Evolutionary conservation across 208 protist genomes (phyloP).

Genomic region (Angomonas ambiguus): DNA sequence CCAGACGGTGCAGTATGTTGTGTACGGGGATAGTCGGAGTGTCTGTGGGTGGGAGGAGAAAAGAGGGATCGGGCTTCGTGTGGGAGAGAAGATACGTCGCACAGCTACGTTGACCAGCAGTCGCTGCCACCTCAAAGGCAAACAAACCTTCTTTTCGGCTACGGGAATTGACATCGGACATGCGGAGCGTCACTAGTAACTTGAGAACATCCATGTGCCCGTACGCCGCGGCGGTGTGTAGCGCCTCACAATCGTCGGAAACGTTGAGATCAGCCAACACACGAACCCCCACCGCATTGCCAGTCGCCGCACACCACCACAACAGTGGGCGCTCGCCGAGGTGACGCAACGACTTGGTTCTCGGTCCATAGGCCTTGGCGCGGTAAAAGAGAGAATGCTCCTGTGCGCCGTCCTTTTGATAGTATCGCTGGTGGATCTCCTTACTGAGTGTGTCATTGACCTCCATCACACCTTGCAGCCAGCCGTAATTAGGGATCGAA

Average conservation of each 20-base stretch:
- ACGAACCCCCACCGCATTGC: constrained; percentile 65
- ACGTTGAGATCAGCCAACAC: constrained; percentile 76
- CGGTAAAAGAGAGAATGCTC: background rate
- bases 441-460: constrained; percentile 38
- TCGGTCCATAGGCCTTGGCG: constrained; percentile 13
- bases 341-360: constrained; percentile 30
- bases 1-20: constrained; percentile 36
- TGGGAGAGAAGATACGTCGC: constrained; percentile 50
- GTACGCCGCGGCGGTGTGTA: constrained; percentile 52
- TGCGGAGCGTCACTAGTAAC: constrained; percentile 63
- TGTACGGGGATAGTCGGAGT: background rate
- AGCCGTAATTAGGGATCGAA: constrained; percentile 47
- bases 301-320: constrained; percentile 60
- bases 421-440: constrained; percentile 26
- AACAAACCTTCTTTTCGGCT: constrained; percentile 28
- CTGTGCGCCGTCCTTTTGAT: background rate
- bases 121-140: constrained; percentile 65
- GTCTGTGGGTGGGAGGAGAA: background rate
- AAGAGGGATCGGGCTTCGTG: constrained; percentile 24
- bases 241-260: constrained; percentile 53
- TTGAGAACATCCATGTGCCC: constrained; percentile 46
- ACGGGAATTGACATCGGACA: constrained; percentile 43
- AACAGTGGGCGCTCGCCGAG: constrained; percentile 25
- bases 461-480: constrained; percentile 49
- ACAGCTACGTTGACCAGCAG: constrained; percentile 35